Conservation (phyloP, 768 basidiomycete genomes). For the Hericium coralloides region DNA sequence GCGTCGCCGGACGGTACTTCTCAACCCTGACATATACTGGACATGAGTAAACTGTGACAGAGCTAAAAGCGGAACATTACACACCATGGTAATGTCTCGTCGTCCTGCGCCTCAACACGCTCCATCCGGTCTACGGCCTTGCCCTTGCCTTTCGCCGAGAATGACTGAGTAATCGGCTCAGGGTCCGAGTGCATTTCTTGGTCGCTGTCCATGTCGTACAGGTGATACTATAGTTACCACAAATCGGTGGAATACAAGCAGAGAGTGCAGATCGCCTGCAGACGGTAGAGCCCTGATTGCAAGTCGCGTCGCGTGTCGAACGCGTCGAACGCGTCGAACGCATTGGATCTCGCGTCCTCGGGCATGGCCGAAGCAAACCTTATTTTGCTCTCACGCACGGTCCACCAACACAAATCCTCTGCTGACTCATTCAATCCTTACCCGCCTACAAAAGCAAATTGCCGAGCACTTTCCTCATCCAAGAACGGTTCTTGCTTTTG, state of each 20-base stretch:
- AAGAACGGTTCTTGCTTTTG: conserved; percentile 50
- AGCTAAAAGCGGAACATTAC: conserved; percentile 14
- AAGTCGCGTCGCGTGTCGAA: background rate
- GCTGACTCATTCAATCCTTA: conserved; percentile 20
- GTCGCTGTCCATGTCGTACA: conserved; percentile 44
- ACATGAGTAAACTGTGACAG: conserved; percentile 3
- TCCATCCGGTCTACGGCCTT: conserved; percentile 41
- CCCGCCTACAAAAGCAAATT: conserved; percentile 7
- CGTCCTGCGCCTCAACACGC: conserved; percentile 25
- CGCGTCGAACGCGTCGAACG: conserved; percentile 6
- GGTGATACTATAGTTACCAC: too few relatives aligned
- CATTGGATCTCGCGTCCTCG: background rate
- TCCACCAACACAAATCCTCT: conserved; percentile 28
- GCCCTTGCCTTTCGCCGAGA: conserved; percentile 59
- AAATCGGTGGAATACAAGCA: background rate
- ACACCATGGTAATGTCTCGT: conserved; percentile 82
- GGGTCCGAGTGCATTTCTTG: conserved; percentile 45
- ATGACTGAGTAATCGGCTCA: conserved; percentile 22
- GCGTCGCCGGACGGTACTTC: conserved; percentile 87
- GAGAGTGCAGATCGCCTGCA: background rate
- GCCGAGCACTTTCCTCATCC: conserved; percentile 16
- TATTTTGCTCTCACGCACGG: conserved; percentile 29
- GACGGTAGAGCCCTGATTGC: background rate
- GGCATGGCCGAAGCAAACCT: conserved; percentile 16
- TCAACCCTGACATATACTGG: conserved; percentile 58